Percentiles rank a stretch among this genome's conserved stretches.
Conservation (phyloP, 345 rosid species). For the Boechera stricta region DNA sequence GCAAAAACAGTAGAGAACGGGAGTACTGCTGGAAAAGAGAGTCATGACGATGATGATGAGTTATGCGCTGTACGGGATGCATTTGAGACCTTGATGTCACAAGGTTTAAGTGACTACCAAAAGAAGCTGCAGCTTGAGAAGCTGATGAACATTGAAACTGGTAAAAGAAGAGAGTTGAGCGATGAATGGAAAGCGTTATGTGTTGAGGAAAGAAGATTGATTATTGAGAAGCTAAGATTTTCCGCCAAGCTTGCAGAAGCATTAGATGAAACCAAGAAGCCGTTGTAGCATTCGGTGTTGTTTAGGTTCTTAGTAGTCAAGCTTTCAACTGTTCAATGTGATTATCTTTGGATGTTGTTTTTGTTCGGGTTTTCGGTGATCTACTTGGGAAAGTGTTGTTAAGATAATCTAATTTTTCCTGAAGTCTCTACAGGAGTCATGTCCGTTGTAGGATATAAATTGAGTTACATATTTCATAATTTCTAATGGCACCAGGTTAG, state of each 20-base stretch:
- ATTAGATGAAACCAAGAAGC: conserved; percentile 2
- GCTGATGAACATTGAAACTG: conserved; percentile 13
- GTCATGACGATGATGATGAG: conserved; percentile 4
- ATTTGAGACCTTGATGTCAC: conserved; percentile 18
- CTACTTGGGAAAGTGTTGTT: conserved; percentile 1
- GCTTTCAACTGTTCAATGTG: neutral
- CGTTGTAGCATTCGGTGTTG: neutral
- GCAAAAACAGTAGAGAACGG: neutral
- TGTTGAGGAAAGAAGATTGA: conserved; percentile 5
- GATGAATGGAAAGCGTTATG: conserved; percentile 28
- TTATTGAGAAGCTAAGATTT: conserved; percentile 27
- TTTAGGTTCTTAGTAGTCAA: neutral
- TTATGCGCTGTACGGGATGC: conserved; percentile 20
- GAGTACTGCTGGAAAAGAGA: conserved; percentile 17
- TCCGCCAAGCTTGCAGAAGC: conserved; percentile 22
- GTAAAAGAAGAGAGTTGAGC: conserved; percentile 12
- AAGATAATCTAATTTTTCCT: neutral
- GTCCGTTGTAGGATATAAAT: neutral
- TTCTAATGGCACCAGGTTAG: neutral
- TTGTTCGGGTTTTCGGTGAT: neutral
- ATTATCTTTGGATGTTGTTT: neutral
- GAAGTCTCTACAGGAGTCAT: neutral
- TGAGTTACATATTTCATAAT: neutral
- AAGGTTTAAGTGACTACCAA: conserved; percentile 25
- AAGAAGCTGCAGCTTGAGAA: conserved; percentile 13